Evolutionary conservation across 2,329 filamentous ascomycete species (phyloP), one percentile per base, ranked within the genome.

Genomic region (Rutstroemia sp.): DNA sequence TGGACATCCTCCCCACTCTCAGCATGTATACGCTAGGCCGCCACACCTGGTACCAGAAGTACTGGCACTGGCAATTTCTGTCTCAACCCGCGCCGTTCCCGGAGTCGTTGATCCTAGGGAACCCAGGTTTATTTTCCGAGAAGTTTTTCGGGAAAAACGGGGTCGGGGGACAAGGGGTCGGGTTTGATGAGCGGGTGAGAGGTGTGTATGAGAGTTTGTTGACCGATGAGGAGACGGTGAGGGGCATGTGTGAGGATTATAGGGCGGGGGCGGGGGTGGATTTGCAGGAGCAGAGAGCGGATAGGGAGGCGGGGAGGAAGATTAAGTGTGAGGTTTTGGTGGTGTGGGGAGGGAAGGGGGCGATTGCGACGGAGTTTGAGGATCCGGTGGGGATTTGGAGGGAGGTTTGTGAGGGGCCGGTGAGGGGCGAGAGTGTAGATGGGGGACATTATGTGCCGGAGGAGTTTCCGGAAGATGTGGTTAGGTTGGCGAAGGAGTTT

Each of bases 31-130:
- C 70, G 49, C 67, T 72, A 16, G 73, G 73, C 3, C 61, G 73
- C 51, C 61, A 71, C 4, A 66, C 68, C 0, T 76, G 80, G 57
- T 76, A 78, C 1, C 71, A 70, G 27, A 72, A 73, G 0, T 82
- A 81, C 65, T 82, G 77, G 62, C 80, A 83, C 67, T 83, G 80
- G 79, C 81, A 80, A 52, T 77, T 83, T 60, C 72, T 83, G 19
- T 78, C 81, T 8, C 80, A 83, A 63, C 65, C 69, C 0, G 68
- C 68, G 5, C 76, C 80, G 0, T 72, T 82, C 5, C 79, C 76
- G 0, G 79, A 82, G 63, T 73, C 71, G 42, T 68, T 80, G 48
- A 75, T 76, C 39, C 27, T 67, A 0, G 67, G 64, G 0, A 64
- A 69, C 23, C 72, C 75, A 3, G 63, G 70, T 6, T 67, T 70